Conservation (phyloP, 257 asterid species). For the Cinchona pubescens region DNA sequence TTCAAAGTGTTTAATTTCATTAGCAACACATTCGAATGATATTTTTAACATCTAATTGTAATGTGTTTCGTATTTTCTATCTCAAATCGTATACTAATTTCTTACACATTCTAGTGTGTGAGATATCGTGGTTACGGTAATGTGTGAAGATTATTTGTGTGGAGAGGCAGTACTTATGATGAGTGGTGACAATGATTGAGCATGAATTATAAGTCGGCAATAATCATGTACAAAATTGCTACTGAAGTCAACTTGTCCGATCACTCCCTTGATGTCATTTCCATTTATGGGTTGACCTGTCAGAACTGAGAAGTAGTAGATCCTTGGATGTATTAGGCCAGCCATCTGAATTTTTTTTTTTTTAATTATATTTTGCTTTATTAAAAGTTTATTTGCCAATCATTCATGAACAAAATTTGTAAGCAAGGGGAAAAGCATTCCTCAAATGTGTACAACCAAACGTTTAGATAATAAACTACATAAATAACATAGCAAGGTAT, state of each 20-base stretch:
- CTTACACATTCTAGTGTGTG: too few species aligned
- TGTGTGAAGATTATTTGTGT: neutral
- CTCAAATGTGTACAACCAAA: too few species aligned
- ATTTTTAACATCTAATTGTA: too few species aligned
- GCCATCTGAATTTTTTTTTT: neutral
- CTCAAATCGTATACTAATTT: too few species aligned
- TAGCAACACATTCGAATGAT: too few species aligned
- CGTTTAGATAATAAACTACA: neutral
- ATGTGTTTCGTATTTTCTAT: too few species aligned
- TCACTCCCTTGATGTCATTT: neutral
- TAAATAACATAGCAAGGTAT: neutral
- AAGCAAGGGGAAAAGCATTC: neutral
- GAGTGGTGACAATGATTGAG: neutral
- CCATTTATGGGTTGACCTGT: constrained; percentile 11
- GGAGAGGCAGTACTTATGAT: neutral
- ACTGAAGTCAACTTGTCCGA: constrained; percentile 18
- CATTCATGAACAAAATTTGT: neutral
- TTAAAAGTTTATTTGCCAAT: neutral
- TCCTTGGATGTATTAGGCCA: constrained; percentile 14
- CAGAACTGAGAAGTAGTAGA: neutral
- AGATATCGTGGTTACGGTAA: too few species aligned
- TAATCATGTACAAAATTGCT: neutral
- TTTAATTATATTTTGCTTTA: neutral
- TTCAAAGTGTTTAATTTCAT: too few species aligned
- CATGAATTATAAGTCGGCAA: neutral